phyloP scores from a whole-genome alignment of 441 rosid species.

The Jatropha multifida region DNA sequence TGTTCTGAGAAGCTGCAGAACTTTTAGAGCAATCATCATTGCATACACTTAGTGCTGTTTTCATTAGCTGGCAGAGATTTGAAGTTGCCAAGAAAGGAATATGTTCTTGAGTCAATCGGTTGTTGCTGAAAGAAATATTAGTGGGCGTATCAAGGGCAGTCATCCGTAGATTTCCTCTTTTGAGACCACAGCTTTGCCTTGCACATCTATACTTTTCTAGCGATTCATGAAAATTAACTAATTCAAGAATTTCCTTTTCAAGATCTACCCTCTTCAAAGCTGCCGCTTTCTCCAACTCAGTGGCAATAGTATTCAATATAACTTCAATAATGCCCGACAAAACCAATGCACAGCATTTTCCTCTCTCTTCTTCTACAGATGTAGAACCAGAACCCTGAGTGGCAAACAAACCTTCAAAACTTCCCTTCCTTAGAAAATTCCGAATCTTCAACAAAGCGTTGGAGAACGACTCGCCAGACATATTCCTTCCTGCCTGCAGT shows the following conservation, averaged over 20 bases:
- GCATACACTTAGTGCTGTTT: conserved; percentile 33
- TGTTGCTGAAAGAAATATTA: conserved; percentile 34
- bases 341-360: conserved; percentile 49
- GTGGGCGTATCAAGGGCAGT: conserved; percentile 32
- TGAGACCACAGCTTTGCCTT: conserved; percentile 44
- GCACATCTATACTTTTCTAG: conserved; percentile 43
- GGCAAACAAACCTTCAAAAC: conserved; percentile 54
- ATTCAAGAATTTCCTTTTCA: conserved; percentile 56
- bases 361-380: conserved; percentile 52
- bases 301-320: conserved; percentile 51
- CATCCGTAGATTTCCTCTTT: conserved; percentile 43
- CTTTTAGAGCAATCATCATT: conserved; percentile 29
- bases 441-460: conserved; percentile 54
- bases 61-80: conserved; percentile 60
- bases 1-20: conserved; percentile 43
- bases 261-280: conserved; percentile 49
- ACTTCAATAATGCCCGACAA: conserved; percentile 60
- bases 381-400: conserved; percentile 44
- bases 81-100: conserved; percentile 65
- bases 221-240: conserved; percentile 47
- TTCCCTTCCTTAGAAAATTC: conserved; percentile 45
- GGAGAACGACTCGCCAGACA: conserved; percentile 52
- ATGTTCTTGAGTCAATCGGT: conserved; percentile 37
- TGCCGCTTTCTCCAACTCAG: conserved; percentile 59
- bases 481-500: conserved; percentile 56